These are phyloP conservation scores for Trichocladium antarcticum DNA, from an alignment of 495 filamentous ascomycete species.

Conservation along the genomic window DNA sequence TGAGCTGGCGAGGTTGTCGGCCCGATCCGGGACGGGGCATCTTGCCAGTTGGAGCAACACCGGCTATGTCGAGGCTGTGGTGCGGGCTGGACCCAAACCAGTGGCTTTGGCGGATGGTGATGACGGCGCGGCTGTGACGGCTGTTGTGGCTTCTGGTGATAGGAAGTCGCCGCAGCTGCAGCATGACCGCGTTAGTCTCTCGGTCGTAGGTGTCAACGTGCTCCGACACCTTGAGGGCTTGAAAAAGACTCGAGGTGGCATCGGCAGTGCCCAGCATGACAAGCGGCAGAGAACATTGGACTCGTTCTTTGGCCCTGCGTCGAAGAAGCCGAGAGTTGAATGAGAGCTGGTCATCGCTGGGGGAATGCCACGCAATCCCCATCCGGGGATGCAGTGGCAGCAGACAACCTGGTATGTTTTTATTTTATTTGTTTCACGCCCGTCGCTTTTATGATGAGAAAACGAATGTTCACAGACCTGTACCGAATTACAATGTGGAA, in stretches of 20 bases:
- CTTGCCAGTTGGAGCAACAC: constrained; percentile 34
- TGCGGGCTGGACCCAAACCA: not conserved
- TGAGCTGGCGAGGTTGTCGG: constrained; percentile 14
- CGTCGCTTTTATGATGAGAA: constrained; percentile 47
- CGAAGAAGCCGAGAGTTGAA: constrained; percentile 39
- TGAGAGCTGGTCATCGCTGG: not conserved
- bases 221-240: constrained; percentile 58
- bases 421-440: constrained; percentile 9
- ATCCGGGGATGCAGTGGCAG: not conserved
- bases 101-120: not conserved
- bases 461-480: constrained; percentile 66
- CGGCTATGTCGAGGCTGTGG: constrained; percentile 25
- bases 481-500: constrained; percentile 57
- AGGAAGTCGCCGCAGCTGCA: constrained; percentile 5
- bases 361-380: not conserved
- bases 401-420: constrained; percentile 24
- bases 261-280: constrained; percentile 65
- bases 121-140: not conserved
- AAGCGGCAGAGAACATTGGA: constrained; percentile 60
- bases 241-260: constrained; percentile 64
- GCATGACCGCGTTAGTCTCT: constrained; percentile 15
- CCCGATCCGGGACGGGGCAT: constrained; percentile 9
- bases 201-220: constrained; percentile 48
- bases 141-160: constrained; percentile 7
- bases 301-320: constrained; percentile 50